Evolutionary conservation across 257 asterid genomes (phyloP), one percentile per base, ranked within the genome.

Genomic region (Przewalskia tangutica): DNA sequence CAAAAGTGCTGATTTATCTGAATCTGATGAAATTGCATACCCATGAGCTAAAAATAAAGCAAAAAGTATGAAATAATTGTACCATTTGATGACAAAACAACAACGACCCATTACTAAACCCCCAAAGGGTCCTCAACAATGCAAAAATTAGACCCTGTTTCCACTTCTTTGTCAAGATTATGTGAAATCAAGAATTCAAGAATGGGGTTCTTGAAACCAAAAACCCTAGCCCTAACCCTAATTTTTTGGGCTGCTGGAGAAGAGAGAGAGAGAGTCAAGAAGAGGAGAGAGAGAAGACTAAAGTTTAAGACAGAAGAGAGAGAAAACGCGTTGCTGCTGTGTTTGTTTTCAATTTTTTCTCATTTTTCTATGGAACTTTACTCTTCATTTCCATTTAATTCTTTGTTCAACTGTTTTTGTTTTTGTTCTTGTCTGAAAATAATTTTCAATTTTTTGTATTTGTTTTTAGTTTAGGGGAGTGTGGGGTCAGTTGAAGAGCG

Each of bases 1-100:
- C 91, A 94, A 71, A 5, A 96, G 94, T 34, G 95, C 97, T 82
- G 97, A 89, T 90, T 89, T 91, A 79, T 96, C 99, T 80, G 82
- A 87, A 91, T 91, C 97, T 63, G 90, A 84, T 8, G 88, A 89
- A 63, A 48, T 89, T 1, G 81, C 90, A 59, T 63, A 88, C 42
- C 68, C 83, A 67, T 63, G 89, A 87, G 91, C 90, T 71, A 89
- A 82, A 46, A 90, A 77, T 79, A 91, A 55, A 77, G 87, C 86
- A 85, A 84, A 87, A 17, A 73, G 9, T 20, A 90, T 44, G 87
- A 90, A 83, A 40, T 88, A 86, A 77, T 79, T 91, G 87, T 82
- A 88, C 97, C 94, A 90, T 87, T 91, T 93, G 86, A 82, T 80
- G 83, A 83, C 66, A 81, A 88, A 82, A 67, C 89, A 85, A 82